These are phyloP conservation scores for Myxozyma mucilagina DNA, from an alignment of 805 yeast species.

Conservation along the genomic window DNA sequence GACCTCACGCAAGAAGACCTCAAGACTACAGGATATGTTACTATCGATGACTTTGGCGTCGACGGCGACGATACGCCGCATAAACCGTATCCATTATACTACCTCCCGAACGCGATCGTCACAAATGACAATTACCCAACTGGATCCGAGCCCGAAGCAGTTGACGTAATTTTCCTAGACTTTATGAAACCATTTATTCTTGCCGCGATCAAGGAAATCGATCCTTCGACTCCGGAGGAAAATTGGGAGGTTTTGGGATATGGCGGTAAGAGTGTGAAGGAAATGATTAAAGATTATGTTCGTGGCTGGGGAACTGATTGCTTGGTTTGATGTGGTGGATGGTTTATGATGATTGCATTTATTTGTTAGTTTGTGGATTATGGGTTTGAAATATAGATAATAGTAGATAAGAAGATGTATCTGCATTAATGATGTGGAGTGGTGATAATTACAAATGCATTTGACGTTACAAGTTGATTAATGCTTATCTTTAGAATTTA, in stretches of 20 bases:
- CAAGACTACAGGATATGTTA: constrained; percentile 69
- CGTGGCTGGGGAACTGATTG: constrained; percentile 33
- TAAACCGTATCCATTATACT: constrained; percentile 55
- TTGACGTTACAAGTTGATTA: too few species aligned
- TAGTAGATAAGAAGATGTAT: too few species aligned
- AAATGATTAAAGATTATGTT: constrained; percentile 57
- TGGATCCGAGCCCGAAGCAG: constrained; percentile 24
- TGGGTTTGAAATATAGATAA: too few species aligned
- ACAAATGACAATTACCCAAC: constrained; percentile 39
- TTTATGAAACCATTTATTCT: constrained; percentile 61
- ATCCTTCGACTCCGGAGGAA: constrained; percentile 4
- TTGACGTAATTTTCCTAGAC: constrained; percentile 67
- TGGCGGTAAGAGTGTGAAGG: constrained; percentile 77
- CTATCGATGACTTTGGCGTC: constrained; percentile 79
- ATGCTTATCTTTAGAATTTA: background rate
- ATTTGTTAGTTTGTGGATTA: too few species aligned
- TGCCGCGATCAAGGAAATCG: constrained; percentile 45
- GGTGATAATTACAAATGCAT: too few species aligned
- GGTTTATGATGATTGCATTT: too few species aligned
- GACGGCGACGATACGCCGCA: constrained; percentile 85
- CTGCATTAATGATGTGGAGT: too few species aligned
- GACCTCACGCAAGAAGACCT: constrained; percentile 32
- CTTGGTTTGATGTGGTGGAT: background rate
- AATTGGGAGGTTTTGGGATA: constrained; percentile 20
- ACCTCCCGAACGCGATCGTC: constrained; percentile 78